phyloP scores from a whole-genome alignment of 805 yeast genomes.

The Candida pini region DNA sequence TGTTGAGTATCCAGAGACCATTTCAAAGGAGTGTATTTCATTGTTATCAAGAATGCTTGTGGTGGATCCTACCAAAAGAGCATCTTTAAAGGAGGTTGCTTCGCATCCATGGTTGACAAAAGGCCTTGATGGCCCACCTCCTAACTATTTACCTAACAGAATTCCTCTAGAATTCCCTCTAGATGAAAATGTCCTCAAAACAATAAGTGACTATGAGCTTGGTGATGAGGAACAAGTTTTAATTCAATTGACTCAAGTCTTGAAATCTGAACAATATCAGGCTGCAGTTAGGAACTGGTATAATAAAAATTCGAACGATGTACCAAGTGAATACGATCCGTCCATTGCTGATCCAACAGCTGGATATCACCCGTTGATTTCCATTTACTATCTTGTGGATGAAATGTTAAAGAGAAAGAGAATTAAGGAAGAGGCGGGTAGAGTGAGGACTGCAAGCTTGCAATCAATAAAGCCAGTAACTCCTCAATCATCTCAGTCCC shows the following conservation, averaged over 20 bases:
- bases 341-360: conserved; percentile 67
- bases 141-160: conserved; percentile 71
- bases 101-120: conserved; percentile 93
- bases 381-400: conserved; percentile 79
- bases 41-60: conserved; percentile 84
- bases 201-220: conserved; percentile 74
- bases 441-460: too few relatives aligned
- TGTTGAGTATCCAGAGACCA: conserved; percentile 83
- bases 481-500: too few relatives aligned
- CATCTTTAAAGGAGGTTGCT: conserved; percentile 69
- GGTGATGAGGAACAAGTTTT: conserved; percentile 59
- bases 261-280: conserved; percentile 63
- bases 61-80: conserved; percentile 81
- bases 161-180: conserved; percentile 68
- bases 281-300: conserved; percentile 61
- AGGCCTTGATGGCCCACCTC: conserved; percentile 73
- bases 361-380: conserved; percentile 83
- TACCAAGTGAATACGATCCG: conserved; percentile 16
- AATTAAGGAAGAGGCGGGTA: conserved; percentile 47
- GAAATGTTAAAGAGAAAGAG: conserved; percentile 74
- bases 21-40: conserved; percentile 76
- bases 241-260: conserved; percentile 48
- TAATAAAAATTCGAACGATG: conserved; percentile 32
- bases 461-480: too few relatives aligned
- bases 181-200: conserved; percentile 59